phyloP scores from a whole-genome alignment of 306 rosid species.

The Prunus mume region DNA sequence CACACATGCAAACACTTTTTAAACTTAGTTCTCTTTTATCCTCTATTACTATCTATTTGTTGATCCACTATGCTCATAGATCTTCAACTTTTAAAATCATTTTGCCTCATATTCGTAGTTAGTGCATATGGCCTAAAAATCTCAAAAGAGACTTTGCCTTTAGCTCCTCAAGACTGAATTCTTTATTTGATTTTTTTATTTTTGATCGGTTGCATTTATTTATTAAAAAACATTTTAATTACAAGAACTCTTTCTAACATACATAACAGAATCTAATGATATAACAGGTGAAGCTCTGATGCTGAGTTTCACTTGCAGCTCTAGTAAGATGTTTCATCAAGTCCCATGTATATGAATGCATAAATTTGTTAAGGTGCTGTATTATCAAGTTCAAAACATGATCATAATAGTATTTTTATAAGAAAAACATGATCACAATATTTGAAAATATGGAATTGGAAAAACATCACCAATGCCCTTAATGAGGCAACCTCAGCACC shows the following conservation, averaged over 20 bases:
- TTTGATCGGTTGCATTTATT: background rate
- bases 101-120: background rate
- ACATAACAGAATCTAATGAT: background rate
- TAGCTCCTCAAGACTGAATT: background rate
- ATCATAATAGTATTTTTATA: background rate
- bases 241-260: background rate
- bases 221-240: background rate
- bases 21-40: background rate
- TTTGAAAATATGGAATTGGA: background rate
- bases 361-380: background rate
- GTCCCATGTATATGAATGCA: background rate
- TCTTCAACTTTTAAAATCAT: background rate
- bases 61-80: background rate
- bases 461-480: background rate
- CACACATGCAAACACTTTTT: background rate
- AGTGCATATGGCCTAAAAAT: background rate
- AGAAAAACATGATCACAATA: too few relatives aligned
- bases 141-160: background rate
- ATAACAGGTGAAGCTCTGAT: background rate
- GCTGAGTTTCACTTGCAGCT: background rate
- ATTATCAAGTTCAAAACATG: background rate
- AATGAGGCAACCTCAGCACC: background rate
- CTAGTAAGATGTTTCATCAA: background rate
- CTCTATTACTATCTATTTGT: background rate
- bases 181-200: background rate